These are phyloP conservation scores for Leucocoprinus sp. DNA, from an alignment of 768 basidiomycete species.

Conservation along the genomic window DNA sequence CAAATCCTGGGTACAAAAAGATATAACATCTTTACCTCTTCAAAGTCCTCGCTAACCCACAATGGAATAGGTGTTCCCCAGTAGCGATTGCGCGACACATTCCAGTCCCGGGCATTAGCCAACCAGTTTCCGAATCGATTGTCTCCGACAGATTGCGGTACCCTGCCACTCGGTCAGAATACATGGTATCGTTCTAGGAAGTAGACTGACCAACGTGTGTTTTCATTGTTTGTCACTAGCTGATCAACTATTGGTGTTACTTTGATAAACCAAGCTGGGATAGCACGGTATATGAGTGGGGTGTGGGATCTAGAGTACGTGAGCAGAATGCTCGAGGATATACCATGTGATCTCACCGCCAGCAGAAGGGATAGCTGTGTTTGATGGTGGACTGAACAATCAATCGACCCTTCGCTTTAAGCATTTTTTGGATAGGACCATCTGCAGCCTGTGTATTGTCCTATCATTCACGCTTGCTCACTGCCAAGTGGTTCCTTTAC, in stretches of 20 bases:
- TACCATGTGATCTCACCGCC: constrained; percentile 52
- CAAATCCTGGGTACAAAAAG: not conserved
- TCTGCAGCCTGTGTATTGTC: constrained; percentile 64
- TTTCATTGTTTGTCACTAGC: constrained; percentile 83
- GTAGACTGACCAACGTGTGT: constrained; percentile 70
- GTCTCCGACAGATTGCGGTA: constrained; percentile 86
- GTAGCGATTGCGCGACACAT: constrained; percentile 96
- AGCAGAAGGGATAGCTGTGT: constrained; percentile 96
- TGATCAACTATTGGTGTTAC: constrained; percentile 81
- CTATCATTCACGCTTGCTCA: not conserved
- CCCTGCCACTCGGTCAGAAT: constrained; percentile 43
- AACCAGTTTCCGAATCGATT: constrained; percentile 96
- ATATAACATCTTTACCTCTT: constrained; percentile 51
- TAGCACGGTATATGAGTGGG: constrained; percentile 91
- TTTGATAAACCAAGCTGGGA: constrained; percentile 93
- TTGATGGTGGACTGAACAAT: constrained; percentile 80
- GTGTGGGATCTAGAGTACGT: constrained; percentile 66
- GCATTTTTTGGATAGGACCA: constrained; percentile 83
- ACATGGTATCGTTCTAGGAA: not conserved
- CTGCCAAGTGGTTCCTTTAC: constrained; percentile 29
- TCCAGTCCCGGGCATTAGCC: constrained; percentile 98
- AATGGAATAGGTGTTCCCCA: constrained; percentile 98
- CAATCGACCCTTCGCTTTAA: constrained; percentile 82
- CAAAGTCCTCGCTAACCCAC: constrained; percentile 89
- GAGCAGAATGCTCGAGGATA: not conserved